These are phyloP conservation scores for Ceratocystis ficicola DNA, from an alignment of 2,329 filamentous ascomycete genomes.

Conservation along the genomic window DNA sequence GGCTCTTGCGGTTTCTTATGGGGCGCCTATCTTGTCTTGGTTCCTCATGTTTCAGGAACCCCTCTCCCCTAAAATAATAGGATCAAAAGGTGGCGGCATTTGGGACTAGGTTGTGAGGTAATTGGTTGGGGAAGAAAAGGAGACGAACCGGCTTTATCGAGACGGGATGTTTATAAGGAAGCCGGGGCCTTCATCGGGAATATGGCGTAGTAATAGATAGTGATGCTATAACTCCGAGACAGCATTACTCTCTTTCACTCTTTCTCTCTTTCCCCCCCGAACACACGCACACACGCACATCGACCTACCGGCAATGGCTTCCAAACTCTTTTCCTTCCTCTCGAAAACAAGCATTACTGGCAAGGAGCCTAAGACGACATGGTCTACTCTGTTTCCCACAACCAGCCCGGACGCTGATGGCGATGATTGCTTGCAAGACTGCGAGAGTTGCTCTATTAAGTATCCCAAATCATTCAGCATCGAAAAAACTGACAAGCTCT, in stretches of 20 bases:
- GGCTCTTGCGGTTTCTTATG: not conserved
- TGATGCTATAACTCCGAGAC: no score
- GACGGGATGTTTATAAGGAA: not conserved
- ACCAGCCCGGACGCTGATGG: slow-evolving; percentile 69
- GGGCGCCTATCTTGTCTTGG: not conserved
- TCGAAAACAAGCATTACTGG: slow-evolving; percentile 28
- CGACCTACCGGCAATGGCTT: slow-evolving; percentile 30
- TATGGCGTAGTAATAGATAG: no score
- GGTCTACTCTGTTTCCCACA: slow-evolving; percentile 53
- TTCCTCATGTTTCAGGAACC: not conserved
- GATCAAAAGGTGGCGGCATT: not conserved
- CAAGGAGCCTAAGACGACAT: slow-evolving; percentile 22
- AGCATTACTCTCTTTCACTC: not conserved
- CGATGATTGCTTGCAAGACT: slow-evolving; percentile 81
- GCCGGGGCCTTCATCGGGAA: no score
- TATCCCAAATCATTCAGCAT: slow-evolving; percentile 64
- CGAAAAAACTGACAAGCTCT: slow-evolving; percentile 65
- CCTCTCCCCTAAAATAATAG: not conserved
- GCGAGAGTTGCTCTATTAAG: slow-evolving; percentile 62
- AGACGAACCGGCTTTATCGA: not conserved
- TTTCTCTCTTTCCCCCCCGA: not conserved
- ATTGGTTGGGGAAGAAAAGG: not conserved
- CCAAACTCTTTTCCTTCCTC: slow-evolving; percentile 34
- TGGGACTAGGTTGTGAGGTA: not conserved
- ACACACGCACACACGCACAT: not conserved